Conservation (phyloP, 805 yeast species). For the Suhomyces vadensis region DNA sequence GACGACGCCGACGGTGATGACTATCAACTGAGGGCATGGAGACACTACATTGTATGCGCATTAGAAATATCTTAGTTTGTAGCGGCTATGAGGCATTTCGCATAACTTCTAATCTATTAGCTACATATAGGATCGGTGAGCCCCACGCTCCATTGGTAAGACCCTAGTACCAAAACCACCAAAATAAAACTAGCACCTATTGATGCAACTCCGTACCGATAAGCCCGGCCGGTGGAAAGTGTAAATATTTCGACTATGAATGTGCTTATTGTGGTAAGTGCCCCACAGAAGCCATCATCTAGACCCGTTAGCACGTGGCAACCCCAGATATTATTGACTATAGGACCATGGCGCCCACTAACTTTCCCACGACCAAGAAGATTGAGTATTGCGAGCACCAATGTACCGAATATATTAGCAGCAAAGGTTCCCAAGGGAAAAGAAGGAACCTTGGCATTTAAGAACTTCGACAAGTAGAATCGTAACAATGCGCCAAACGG, state of each 20-base stretch:
- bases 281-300: constrained; percentile 69
- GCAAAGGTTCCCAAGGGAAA: constrained; percentile 58
- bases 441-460: constrained; percentile 43
- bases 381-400: constrained; percentile 44
- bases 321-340: constrained; percentile 33
- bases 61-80: no score
- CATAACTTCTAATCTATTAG: neutral
- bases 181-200: constrained; percentile 49
- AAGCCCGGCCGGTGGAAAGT: constrained; percentile 32
- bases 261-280: constrained; percentile 74
- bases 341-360: constrained; percentile 16
- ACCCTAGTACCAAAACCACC: constrained; percentile 63
- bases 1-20: no score
- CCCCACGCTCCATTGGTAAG: constrained; percentile 69
- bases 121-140: constrained; percentile 9
- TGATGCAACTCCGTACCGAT: constrained; percentile 53
- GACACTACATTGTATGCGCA: no score
- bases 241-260: constrained; percentile 65
- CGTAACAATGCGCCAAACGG: constrained; percentile 70
- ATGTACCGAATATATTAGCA: constrained; percentile 31
- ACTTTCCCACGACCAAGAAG: constrained; percentile 47
- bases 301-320: constrained; percentile 59
- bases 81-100: no score
- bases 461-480: constrained; percentile 49
- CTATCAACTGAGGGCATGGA: no score